Evolutionary conservation across 2,329 filamentous ascomycete genomes (phyloP).

Genomic region (Huntiella bhutanensis): DNA sequence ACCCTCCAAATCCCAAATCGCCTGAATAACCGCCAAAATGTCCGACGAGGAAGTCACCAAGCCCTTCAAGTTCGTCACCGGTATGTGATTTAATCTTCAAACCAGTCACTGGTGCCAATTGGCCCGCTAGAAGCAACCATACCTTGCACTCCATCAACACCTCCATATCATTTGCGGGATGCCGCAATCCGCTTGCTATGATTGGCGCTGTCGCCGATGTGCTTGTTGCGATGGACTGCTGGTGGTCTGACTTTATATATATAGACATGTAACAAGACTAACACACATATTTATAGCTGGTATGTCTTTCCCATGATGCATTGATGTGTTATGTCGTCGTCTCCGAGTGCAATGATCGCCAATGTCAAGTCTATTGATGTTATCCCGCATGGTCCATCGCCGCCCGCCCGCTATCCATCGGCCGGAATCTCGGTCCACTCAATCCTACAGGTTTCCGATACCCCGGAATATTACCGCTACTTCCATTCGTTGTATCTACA

Average conservation of each 20-base stretch:
- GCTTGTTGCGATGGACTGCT: not conserved
- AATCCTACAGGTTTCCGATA: not conserved
- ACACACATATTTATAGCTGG: slow-evolving; percentile 24
- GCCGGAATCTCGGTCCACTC: not conserved
- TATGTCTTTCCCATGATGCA: slow-evolving; percentile 17
- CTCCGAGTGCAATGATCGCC: not conserved
- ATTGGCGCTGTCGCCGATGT: not conserved
- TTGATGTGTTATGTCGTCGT: not conserved
- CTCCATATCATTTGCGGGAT: too few relatives aligned
- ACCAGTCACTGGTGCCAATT: not conserved
- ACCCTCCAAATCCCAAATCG: not conserved
- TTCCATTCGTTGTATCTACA: not conserved
- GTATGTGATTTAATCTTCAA: slow-evolving; percentile 37
- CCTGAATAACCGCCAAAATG: slow-evolving; percentile 45
- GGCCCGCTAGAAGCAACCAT: not conserved
- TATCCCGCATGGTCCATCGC: not conserved
- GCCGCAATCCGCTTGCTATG: too few relatives aligned
- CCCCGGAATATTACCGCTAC: not conserved
- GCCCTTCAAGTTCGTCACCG: slow-evolving; percentile 99
- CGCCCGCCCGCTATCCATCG: not conserved
- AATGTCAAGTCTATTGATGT: not conserved
- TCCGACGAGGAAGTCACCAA: slow-evolving; percentile 85
- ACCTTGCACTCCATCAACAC: not conserved
- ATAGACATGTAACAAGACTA: slow-evolving; percentile 20
- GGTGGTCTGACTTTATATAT: slow-evolving; percentile 18